These are phyloP conservation scores for Oryza coarctata DNA, from an alignment of 176 grass and related monocot species.

Conservation along the genomic window DNA sequence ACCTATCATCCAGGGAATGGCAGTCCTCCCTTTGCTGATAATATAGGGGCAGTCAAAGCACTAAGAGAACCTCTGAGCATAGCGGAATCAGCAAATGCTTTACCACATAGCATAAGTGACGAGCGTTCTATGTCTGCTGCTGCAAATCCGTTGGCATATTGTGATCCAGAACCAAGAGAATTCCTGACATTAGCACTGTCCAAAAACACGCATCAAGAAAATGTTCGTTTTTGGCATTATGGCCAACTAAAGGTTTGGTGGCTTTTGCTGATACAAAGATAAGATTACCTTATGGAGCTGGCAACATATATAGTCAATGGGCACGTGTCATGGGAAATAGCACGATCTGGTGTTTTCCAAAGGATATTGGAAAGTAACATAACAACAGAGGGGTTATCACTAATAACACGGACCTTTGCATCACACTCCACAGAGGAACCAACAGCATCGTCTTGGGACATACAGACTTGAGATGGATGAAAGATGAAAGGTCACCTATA, in stretches of 20 bases:
- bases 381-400: slow-evolving; percentile 72
- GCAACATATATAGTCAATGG: slow-evolving; percentile 85
- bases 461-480: slow-evolving; percentile 73
- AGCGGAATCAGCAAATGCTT: slow-evolving; percentile 65
- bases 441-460: slow-evolving; percentile 79
- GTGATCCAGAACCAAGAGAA: slow-evolving; percentile 54
- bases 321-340: slow-evolving; percentile 85
- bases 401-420: slow-evolving; percentile 86
- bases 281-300: slow-evolving; percentile 85
- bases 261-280: background rate
- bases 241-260: background rate
- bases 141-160: slow-evolving; percentile 64
- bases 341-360: slow-evolving; percentile 64
- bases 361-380: slow-evolving; percentile 58
- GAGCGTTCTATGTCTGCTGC: slow-evolving; percentile 71
- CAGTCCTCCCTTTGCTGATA: slow-evolving; percentile 76
- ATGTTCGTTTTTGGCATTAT: background rate
- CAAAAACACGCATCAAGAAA: slow-evolving; percentile 24
- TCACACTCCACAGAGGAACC: slow-evolving; percentile 68
- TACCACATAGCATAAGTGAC: slow-evolving; percentile 84
- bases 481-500: slow-evolving; percentile 81
- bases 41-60: slow-evolving; percentile 73
- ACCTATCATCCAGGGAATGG: slow-evolving; percentile 81
- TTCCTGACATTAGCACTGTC: slow-evolving; percentile 68
- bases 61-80: slow-evolving; percentile 65